Evolutionary conservation across 345 rosid genomes (phyloP), one percentile per base, ranked within the genome.

Genomic region (Gossypium rotundifolium): DNA sequence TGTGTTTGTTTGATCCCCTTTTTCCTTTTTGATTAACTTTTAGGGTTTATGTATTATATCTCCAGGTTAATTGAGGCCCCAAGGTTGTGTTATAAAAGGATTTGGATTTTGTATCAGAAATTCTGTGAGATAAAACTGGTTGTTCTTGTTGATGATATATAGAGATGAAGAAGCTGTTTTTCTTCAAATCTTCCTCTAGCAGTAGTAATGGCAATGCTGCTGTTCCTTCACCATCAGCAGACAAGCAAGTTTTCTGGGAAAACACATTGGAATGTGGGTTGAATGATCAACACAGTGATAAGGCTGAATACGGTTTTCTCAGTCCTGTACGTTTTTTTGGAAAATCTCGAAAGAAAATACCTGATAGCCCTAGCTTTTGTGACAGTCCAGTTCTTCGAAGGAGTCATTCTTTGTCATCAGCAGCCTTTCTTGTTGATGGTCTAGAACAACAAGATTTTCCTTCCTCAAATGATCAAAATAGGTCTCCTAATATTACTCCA

Each of bases 101-200:
- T 23, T 61, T 57, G 72, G 75, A 59, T 72, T 59, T 49, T 20
- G 52, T 65, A 45, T 14, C 40, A 4, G 52, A 57, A 67, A 18
- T 57, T 67, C 79, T 54, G 79, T 83, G 79, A 74, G 64, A 54
- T 71, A 62, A 55, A 69, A 73, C 23, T 72, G 44, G 70, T 38
- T 33, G 69, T 63, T 77, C 46, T 76, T 67, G 55, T 59, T 71
- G 76, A 69, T 78, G 86, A 73, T 77, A 69, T 80, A 61, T 59
- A 74, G 48, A 77, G 78, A 95, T 95, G 99, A 95, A 91, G 91
- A 93, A 91, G 78, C 81, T 94, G 49, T 94, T 94, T 85, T 92
- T 80, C 81, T 92, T 94, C 75, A 86, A 83, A 77, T 88, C 94
- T 53, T 87, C 89, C 27, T 71, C 93, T 53, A 85, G 80, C 72